Evolutionary conservation across 2,329 filamentous ascomycete genomes (phyloP).

Genomic region (Aphanoascus verrucosus): DNA sequence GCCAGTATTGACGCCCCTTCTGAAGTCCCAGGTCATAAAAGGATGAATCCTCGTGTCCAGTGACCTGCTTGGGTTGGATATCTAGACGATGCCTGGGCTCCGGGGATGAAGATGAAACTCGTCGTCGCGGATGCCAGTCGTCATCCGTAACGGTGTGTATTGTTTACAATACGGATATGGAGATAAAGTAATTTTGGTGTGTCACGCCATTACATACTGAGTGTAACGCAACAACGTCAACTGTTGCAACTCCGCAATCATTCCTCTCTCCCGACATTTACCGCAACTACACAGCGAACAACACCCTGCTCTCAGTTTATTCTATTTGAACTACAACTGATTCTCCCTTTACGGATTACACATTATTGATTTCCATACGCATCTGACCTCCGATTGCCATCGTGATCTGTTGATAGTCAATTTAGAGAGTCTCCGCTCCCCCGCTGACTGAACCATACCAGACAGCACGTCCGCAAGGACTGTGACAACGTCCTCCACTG

Average conservation of each 20-base stretch:
- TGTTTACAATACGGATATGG: not conserved
- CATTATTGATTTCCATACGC: too few species aligned
- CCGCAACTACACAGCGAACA: not conserved
- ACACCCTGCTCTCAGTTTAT: too few species aligned
- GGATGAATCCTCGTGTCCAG: not conserved
- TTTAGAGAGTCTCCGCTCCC: too few species aligned
- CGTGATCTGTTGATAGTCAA: too few species aligned
- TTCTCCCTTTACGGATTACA: too few species aligned
- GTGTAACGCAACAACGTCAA: not conserved
- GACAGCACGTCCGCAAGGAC: not conserved
- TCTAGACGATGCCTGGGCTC: not conserved
- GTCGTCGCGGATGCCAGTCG: not conserved
- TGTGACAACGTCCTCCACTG: not conserved
- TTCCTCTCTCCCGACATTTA: not conserved
- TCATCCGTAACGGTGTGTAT: not conserved
- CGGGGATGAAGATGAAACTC: not conserved
- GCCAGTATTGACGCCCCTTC: too few species aligned
- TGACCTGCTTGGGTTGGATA: not conserved
- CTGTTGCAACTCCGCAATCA: not conserved
- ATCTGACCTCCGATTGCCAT: too few species aligned
- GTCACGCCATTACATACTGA: not conserved
- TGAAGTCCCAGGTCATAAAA: not conserved
- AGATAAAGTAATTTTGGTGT: not conserved
- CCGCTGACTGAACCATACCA: not conserved
- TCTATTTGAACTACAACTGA: not conserved